phyloP scores from a whole-genome alignment of 2,329 filamentous ascomycete species.

The Clonostachys byssicola region DNA sequence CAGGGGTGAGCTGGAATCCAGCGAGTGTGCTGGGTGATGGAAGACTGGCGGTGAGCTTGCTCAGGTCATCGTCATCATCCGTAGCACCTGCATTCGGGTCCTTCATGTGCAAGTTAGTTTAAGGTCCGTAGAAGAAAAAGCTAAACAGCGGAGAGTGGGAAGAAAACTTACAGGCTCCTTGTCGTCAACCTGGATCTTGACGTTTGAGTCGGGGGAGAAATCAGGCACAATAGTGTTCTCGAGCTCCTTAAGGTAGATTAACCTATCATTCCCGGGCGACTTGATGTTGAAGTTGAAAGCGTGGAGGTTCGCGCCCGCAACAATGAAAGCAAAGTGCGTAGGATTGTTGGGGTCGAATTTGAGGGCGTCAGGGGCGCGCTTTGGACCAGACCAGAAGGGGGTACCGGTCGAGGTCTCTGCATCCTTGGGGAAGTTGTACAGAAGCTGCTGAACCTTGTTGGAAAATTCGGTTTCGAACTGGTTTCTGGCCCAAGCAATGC shows the following conservation, averaged over 20 bases:
- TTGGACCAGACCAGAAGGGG: constrained; percentile 96
- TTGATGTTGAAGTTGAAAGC: constrained; percentile 98
- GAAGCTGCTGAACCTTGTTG: constrained; percentile 90
- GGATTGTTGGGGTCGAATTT: constrained; percentile 83
- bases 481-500: constrained; percentile 89
- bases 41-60: constrained; percentile 66
- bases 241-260: constrained; percentile 73
- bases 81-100: constrained; percentile 76
- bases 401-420: constrained; percentile 82
- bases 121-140: background rate
- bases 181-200: constrained; percentile 96
- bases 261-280: constrained; percentile 63
- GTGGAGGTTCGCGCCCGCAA: constrained; percentile 86
- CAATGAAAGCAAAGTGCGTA: constrained; percentile 84
- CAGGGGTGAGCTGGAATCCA: constrained; percentile 84
- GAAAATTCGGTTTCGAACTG: constrained; percentile 97
- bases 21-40: constrained; percentile 77
- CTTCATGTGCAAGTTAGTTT: constrained; percentile 18
- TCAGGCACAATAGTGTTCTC: constrained; percentile 95
- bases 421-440: constrained; percentile 97
- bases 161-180: constrained; percentile 50
- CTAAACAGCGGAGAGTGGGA: background rate
- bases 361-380: constrained; percentile 88
- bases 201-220: constrained; percentile 81
- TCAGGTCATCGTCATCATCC: constrained; percentile 73